Conservation (phyloP, 495 filamentous ascomycete genomes). For the Aspergillus incahuasiensis region DNA sequence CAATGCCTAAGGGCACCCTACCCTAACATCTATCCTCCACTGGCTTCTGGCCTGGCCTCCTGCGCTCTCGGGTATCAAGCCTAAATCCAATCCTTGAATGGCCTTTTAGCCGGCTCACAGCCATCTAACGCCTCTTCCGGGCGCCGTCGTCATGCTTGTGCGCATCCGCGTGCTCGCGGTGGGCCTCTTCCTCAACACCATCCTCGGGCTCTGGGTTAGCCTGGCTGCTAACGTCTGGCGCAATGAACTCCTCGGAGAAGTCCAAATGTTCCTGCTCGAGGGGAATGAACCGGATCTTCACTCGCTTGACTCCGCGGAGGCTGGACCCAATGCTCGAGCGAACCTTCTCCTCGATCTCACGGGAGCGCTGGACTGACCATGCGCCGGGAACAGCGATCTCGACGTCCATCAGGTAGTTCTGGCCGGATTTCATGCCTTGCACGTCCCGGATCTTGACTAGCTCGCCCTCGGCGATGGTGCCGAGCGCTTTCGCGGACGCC, state of each 20-base stretch:
- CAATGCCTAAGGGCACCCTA: no score
- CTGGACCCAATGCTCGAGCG: constrained; percentile 64
- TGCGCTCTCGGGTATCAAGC: neutral
- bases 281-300: constrained; percentile 78
- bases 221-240: constrained; percentile 55
- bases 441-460: constrained; percentile 64
- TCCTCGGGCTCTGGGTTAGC: constrained; percentile 65
- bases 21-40: neutral
- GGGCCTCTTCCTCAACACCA: constrained; percentile 24
- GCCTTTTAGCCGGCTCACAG: neutral
- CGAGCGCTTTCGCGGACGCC: constrained; percentile 57
- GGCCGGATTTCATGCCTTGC: constrained; percentile 85
- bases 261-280: constrained; percentile 46
- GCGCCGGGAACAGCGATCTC: constrained; percentile 70
- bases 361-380: constrained; percentile 66
- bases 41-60: neutral
- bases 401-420: constrained; percentile 89
- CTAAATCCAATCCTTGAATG: neutral
- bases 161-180: constrained; percentile 38
- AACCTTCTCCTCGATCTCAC: constrained; percentile 65
- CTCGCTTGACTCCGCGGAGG: constrained; percentile 73
- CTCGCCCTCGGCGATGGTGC: constrained; percentile 29
- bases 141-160: constrained; percentile 22
- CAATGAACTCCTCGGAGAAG: constrained; percentile 77
- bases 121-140: constrained; percentile 27